Evolutionary conservation across 495 filamentous ascomycete genomes (phyloP), one percentile per base, ranked within the genome.

Genomic region (Evernia prunastri): DNA sequence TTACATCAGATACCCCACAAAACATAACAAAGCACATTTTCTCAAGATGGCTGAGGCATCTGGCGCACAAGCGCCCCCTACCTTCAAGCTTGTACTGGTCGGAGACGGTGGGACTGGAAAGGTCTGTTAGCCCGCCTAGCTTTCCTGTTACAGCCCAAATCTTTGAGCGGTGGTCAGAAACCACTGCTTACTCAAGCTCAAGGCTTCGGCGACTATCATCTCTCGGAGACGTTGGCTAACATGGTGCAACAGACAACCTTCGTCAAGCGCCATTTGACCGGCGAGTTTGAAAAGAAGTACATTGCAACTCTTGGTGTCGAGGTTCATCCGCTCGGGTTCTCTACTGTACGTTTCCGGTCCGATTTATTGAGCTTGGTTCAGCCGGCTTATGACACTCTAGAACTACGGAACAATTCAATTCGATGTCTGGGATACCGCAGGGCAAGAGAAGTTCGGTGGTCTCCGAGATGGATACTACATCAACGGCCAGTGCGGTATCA

Each of bases 201-300:
- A 43, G 39, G 13, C 35, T 33, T 66, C 8, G 18, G 59, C 49
- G 12, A 11, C 36, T 25, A 35, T 31, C 4, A 36, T 17, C 23
- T 65, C 65, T 70, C 73, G 61, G 62, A 73, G 77, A 74, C 74
- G 73, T 39, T 40, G 58, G 51, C 60, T 65, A 67, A 77, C 58
- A 23, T 17, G 15, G 7, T 17, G n/a, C 4, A 7, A n/a, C 76
- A 99, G 95, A 99, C 95, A 75, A 99, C 95, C 75, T 99, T 99
- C 84, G 95, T 99, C 82, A 99, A 97, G 87, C 95, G 95, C 72
- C 95, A 99, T 78, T 81, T 97, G 83, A 97, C 95, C 75, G 95
- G 95, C 68, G 95, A 99, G 76, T 99, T 99, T 75, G 95, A 99
- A 85, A 99, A 99, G 88, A 99, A 97, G 82, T 99, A 99, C 80